Evolutionary conservation across 2,329 filamentous ascomycete genomes (phyloP).

Genomic region (Fusarium xyrophilum): DNA sequence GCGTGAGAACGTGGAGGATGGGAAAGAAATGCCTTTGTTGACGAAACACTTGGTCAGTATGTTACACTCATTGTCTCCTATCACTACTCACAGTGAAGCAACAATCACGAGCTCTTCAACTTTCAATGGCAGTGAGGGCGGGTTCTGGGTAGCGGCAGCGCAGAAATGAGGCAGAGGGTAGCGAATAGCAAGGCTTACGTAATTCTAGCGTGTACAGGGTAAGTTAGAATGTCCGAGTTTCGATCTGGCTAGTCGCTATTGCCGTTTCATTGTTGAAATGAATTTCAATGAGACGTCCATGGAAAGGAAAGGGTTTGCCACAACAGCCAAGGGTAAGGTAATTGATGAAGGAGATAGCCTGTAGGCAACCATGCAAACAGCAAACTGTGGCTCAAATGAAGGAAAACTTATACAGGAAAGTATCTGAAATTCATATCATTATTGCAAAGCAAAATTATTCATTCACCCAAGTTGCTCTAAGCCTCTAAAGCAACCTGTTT

Average conservation of each 20-base stretch:
- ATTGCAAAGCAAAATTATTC: not conserved
- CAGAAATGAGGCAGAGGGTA: not conserved
- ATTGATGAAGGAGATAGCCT: not conserved
- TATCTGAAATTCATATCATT: rapidly evolving
- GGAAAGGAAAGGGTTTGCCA: not conserved
- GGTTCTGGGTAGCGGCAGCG: not conserved
- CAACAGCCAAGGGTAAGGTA: too few species aligned
- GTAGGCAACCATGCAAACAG: not conserved
- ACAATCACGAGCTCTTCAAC: not conserved
- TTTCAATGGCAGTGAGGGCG: not conserved
- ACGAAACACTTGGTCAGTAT: not conserved
- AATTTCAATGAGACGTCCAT: not conserved
- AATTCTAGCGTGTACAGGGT: rapidly evolving
- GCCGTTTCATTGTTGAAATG: too few species aligned
- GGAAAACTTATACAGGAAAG: rapidly evolving
- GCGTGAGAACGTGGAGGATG: not conserved
- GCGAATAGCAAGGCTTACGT: not conserved
- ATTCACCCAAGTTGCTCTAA: not conserved
- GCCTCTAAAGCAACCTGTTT: not conserved
- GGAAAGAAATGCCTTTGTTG: not conserved
- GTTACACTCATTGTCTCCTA: rapidly evolving
- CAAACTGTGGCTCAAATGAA: not conserved
- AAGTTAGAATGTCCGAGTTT: rapidly evolving
- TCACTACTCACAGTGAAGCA: not conserved
- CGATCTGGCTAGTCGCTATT: not conserved